A percentile compares a stretch with the other conserved stretches of the same genome.
These are phyloP conservation scores for Blepharisma japonicum DNA, from an alignment of 73 alveolate genomes.

Conservation along the genomic window DNA sequence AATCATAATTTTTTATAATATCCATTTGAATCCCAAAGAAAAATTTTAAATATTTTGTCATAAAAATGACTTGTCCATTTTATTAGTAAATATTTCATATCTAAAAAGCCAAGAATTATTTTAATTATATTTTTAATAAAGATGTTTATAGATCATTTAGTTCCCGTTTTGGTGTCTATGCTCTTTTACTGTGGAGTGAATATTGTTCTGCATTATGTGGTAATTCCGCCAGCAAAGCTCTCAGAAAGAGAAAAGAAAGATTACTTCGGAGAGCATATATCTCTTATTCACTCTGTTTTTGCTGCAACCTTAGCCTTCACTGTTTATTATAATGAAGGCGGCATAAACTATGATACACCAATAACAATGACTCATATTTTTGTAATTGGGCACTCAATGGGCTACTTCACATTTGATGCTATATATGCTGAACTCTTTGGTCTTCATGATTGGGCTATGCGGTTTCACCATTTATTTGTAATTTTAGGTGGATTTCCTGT, in stretches of 20 bases:
- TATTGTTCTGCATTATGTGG: too few relatives aligned
- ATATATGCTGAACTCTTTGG: constrained; percentile 8
- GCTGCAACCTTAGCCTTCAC: not conserved
- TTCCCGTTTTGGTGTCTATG: too few relatives aligned
- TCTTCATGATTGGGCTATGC: constrained; percentile 26
- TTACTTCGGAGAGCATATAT: constrained; percentile 15
- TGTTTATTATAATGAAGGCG: constrained; percentile 23
- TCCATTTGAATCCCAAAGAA: too few relatives aligned
- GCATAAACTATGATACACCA: not conserved
- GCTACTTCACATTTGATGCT: not conserved
- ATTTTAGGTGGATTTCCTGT: constrained; percentile 2
- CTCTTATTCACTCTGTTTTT: constrained; percentile 4
- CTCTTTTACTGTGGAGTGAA: too few relatives aligned
- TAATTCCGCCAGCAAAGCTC: constrained; percentile 18
- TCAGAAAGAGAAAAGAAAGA: constrained; percentile 1
- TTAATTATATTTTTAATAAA: too few relatives aligned
- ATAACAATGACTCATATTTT: not conserved
- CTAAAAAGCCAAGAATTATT: too few relatives aligned
- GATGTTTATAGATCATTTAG: too few relatives aligned
- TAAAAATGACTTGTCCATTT: too few relatives aligned
- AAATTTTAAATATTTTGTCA: too few relatives aligned
- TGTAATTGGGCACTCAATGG: constrained; percentile 21
- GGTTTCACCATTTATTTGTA: constrained; percentile 3
- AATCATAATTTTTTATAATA: too few relatives aligned
- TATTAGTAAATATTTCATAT: too few relatives aligned